Base-by-base conservation (phyloP, 768 basidiomycete species). In the Leccinum boreale region DNA sequence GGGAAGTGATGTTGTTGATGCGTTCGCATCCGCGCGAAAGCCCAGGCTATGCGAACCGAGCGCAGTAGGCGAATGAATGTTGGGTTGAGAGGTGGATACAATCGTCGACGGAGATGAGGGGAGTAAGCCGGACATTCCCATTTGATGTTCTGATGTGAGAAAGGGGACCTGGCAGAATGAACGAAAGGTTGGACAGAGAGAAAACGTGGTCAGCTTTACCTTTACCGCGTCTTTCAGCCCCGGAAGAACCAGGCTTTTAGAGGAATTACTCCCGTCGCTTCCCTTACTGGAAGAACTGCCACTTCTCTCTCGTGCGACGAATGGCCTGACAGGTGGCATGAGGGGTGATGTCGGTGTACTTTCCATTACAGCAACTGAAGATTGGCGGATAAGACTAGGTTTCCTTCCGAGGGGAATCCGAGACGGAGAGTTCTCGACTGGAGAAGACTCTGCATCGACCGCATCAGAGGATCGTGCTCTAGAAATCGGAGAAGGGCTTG, bases 141-240 rank as follows among this genome's bases (percentile, higher is more conserved):
- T 70, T 63, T 85, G 85, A 65, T 90, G 85, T 52, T 88, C 88
- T 1, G 85, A 85, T 19, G 85, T 82, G 21, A 88, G 74, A 12
- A 81, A 81, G 1, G 88, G 86, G 45, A 86, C 81, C 87, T 89
- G 57, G 4, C 7, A 15, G 49, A 35, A 51, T 62, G 9, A 52
- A 57, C 24, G 33, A 57, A 42, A 45, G 50, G 39, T 48, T 35
- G 35, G 28, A 35, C 36, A 15, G 31, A 58, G 23, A 56, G 19
- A 6, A 31, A 36, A 26, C 44, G 1, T 5, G n/a, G 24, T 33
- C 50, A 44, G 28, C 21, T 31, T 49, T 68, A 86, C 88, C 82
- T 89, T 90, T 26, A 90, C 71, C 17, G 87, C 85, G 65, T 91
- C 88, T 66, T 85, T 89, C 31, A 90, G 73, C 3, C 84, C 86